A percentile compares a stretch with the other conserved stretches of the same genome.
phyloP scores from a whole-genome alignment of 2,329 filamentous ascomycete species.

The Aspergillus sp. region DNA sequence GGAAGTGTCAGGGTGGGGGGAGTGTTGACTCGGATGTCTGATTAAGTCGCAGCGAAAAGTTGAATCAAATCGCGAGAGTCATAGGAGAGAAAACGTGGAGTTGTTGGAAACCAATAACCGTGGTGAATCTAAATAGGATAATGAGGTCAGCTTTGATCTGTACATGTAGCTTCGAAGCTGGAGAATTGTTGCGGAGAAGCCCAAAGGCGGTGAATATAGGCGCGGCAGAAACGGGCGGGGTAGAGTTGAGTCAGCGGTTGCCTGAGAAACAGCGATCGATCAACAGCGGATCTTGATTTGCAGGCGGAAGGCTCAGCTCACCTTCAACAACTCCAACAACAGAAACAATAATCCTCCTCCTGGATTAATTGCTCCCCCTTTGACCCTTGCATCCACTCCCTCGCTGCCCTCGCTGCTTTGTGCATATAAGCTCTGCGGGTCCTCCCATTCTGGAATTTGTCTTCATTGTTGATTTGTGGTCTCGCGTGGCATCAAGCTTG shows the following conservation, averaged over 20 bases:
- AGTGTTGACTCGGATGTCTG: no score
- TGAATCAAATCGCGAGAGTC: no score
- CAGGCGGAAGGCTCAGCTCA: constrained; percentile 1
- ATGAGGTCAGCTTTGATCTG: background rate
- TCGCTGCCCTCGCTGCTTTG: constrained; percentile 10
- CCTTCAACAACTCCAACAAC: background rate
- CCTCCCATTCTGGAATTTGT: constrained; percentile 14
- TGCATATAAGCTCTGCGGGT: constrained; percentile 25
- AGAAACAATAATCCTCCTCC: constrained; percentile 5
- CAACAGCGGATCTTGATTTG: constrained; percentile 21
- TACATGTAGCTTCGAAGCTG: background rate
- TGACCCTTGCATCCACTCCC: constrained; percentile 21
- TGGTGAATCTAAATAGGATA: background rate
- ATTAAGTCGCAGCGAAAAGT: background rate
- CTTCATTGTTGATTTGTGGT: constrained; percentile 19
- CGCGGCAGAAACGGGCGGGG: constrained; percentile 33
- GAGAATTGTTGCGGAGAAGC: constrained; percentile 8
- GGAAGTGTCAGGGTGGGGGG: background rate
- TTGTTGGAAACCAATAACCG: background rate
- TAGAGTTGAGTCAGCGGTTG: constrained; percentile 36
- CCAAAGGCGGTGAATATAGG: constrained; percentile 27
- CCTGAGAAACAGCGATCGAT: constrained; percentile 33
- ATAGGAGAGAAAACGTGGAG: background rate
- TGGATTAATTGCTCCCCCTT: constrained; percentile 1
- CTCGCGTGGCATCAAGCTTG: constrained; percentile 17